Base-by-base conservation (phyloP, 148 eudicot species). In the Suaeda aralocaspica region DNA sequence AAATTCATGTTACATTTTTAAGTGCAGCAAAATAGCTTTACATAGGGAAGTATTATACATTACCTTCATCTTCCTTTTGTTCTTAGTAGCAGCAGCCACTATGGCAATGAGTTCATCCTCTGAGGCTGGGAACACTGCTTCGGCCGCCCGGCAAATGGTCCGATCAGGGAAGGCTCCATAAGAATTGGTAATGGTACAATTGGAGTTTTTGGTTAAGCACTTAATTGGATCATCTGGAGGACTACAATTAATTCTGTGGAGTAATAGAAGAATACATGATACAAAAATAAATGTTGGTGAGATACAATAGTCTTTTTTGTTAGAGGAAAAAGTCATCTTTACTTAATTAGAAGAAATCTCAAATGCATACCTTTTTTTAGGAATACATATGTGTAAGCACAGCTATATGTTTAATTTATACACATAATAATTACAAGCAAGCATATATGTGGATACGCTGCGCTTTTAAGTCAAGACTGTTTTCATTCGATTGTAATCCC, bases 101-200 rank as follows among this genome's bases (percentile, higher is more conserved):
- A 39, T 48, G 2, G 80, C 73, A 24, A 86, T 55, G 61, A 90
- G 79, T 67, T 90, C 88, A 21, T 77, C 78, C 71, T 90, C 96
- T 0, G 86, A 70, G 2, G 74, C 57, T 2, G 96, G 96, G 71
- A 77, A 87, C 19, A 49, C 76, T 13, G 65, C 90, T 3, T 75
- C 71, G 2, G 92, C 87, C 18, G 81, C 87, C 4, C 73, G 78
- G 46, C 96, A 90, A 6, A 53, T 76, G 69, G 73, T 72, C 36
- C 92, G 59, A 67, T 90, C 92, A 1, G 92, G 90, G 71, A 90
- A 90, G 2, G 81, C 59, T 5, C 90, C 96, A 29, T 84, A 85
- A 1, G 92, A 71, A 79, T 90, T 90, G 49, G 96, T 82, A 67
- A 90, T 73, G 65, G 86, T 85, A 81, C 96, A 90, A 8, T 78